phyloP scores from a whole-genome alignment of 2,329 filamentous ascomycete species.

The Orbilia javanica region DNA sequence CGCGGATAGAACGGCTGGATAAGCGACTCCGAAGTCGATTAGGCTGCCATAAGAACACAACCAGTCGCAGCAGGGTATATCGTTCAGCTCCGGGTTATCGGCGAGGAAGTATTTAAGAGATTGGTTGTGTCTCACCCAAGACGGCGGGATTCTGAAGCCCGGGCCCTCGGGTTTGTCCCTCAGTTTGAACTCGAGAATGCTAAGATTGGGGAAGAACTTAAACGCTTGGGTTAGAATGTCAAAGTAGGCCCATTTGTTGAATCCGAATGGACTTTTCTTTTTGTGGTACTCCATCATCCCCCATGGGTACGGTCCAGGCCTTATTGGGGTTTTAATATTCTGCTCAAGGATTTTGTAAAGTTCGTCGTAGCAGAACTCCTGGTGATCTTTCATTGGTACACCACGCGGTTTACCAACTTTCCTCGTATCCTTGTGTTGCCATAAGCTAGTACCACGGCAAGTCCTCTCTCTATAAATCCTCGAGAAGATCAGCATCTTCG shows the following conservation, averaged over 20 bases:
- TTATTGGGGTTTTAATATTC: not conserved
- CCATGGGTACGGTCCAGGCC: not conserved
- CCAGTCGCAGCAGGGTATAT: slow-evolving; percentile 34
- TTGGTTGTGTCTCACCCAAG: slow-evolving; percentile 33
- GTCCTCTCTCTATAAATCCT: not conserved
- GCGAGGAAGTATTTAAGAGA: slow-evolving; percentile 21
- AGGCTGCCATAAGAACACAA: not conserved
- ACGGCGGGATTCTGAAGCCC: not conserved
- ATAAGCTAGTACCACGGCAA: not conserved
- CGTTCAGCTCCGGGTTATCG: slow-evolving; percentile 32
- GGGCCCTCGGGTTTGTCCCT: not conserved
- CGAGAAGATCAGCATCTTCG: not conserved
- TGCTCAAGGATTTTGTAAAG: not conserved
- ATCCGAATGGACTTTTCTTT: not conserved
- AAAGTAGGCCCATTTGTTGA: not conserved
- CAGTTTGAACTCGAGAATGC: slow-evolving; percentile 30
- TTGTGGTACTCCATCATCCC: not conserved
- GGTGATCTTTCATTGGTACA: not conserved
- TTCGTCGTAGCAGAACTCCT: not conserved
- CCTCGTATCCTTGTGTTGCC: not conserved
- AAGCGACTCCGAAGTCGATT: not conserved
- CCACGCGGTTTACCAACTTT: not conserved
- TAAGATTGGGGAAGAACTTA: slow-evolving; percentile 27
- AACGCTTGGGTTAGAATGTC: not conserved
- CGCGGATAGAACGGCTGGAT: slow-evolving; percentile 34